A percentile compares a stretch with the other conserved stretches of the same genome.
Evolutionary conservation across 2,329 filamentous ascomycete species (phyloP).

Genomic region (Talaromyces sp.): DNA sequence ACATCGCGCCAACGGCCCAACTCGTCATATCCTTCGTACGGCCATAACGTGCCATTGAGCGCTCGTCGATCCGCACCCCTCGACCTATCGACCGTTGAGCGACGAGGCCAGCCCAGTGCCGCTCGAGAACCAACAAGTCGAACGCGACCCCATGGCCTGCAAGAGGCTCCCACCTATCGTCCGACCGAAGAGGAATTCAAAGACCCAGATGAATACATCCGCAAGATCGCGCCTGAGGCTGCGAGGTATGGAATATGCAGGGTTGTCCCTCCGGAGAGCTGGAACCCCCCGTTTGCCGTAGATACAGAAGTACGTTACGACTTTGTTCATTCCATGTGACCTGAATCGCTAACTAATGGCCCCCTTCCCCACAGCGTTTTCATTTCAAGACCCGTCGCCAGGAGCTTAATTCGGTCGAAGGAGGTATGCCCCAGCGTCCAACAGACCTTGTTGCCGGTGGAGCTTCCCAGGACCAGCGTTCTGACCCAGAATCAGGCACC

Average conservation of each 20-base stretch:
- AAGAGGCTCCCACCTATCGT: conserved; percentile 84
- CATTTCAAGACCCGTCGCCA: conserved; percentile 96
- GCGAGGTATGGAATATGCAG: conserved; percentile 89
- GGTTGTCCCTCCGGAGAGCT: conserved; percentile 86
- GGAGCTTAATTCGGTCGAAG: conserved; percentile 96
- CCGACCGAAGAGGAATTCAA: conserved; percentile 93
- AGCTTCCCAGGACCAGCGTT: conserved; percentile 23
- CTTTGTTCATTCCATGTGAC: not conserved
- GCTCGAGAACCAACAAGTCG: conserved; percentile 72
- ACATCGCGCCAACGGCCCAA: conserved; percentile 34
- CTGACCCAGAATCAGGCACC: conserved; percentile 61
- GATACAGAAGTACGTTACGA: conserved; percentile 78
- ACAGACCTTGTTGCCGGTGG: conserved; percentile 25
- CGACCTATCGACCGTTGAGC: conserved; percentile 85
- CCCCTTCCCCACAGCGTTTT: conserved; percentile 62
- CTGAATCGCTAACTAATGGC: conserved; percentile 23
- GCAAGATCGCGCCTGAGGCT: conserved; percentile 83
- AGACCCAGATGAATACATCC: conserved; percentile 89
- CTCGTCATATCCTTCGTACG: conserved; percentile 41
- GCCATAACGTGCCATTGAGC: conserved; percentile 56
- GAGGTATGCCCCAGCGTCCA: conserved; percentile 58
- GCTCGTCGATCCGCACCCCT: conserved; percentile 64
- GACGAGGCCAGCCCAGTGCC: conserved; percentile 75
- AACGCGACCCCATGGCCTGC: conserved; percentile 74
- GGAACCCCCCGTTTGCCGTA: conserved; percentile 94